phyloP scores from a whole-genome alignment of 2,329 filamentous ascomycete genomes.

The Scedosporium aurantiacum region DNA sequence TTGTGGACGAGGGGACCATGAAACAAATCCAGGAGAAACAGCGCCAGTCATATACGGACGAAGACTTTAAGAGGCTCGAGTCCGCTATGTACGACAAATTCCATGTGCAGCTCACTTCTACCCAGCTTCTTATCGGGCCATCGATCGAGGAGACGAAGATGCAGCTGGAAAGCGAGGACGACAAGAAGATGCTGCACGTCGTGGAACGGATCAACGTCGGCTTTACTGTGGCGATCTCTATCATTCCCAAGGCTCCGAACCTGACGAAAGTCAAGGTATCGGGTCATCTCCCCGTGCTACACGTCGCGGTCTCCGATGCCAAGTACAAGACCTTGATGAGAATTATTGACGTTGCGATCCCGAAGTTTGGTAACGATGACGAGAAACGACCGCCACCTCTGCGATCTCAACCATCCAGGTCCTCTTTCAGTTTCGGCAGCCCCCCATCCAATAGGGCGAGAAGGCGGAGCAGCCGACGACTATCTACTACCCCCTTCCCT shows the following conservation, averaged over 20 bases:
- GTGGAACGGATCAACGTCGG: conserved; percentile 97
- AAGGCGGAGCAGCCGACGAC: conserved; percentile 26
- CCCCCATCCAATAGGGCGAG: conserved; percentile 18
- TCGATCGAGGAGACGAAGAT: conserved; percentile 83
- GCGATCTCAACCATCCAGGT: conserved; percentile 19
- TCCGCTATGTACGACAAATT: conserved; percentile 98
- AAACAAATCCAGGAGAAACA: conserved; percentile 87
- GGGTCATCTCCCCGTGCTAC: conserved; percentile 81
- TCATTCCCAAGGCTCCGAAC: conserved; percentile 90
- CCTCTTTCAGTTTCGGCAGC: conserved; percentile 32
- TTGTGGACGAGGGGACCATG: conserved; percentile 85
- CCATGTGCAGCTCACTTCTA: conserved; percentile 81
- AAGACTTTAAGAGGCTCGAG: conserved; percentile 80
- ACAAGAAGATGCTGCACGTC: conserved; percentile 67
- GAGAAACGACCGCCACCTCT: not conserved
- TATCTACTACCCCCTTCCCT: conserved; percentile 63
- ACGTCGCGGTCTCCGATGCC: conserved; percentile 81
- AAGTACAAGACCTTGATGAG: conserved; percentile 98
- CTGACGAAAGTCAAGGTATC: conserved; percentile 86
- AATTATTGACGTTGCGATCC: conserved; percentile 88
- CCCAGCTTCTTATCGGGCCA: conserved; percentile 88
- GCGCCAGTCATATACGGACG: conserved; percentile 72
- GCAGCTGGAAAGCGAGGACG: conserved; percentile 59
- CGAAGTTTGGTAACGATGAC: conserved; percentile 52
- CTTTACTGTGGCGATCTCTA: conserved; percentile 91